Evolutionary conservation across 2,329 filamentous ascomycete species (phyloP), one percentile per base, ranked within the genome.

Genomic region (Pseudomassariella vexata): DNA sequence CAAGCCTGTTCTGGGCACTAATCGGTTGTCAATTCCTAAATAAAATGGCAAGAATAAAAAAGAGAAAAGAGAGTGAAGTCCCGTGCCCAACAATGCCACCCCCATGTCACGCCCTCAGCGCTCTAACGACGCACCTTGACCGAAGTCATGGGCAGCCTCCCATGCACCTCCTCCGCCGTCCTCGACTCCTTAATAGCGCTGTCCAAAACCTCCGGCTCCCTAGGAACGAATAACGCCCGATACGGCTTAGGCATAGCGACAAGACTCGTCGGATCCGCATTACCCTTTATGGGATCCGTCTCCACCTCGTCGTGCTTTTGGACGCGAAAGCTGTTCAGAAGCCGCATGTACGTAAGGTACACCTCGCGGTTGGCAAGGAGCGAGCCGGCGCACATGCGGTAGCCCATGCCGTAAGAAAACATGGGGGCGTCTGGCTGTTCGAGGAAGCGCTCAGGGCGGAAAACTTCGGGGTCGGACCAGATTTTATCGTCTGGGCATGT

Each of bases 301-400:
- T 32, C 29, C 17, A 32, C 21, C 20, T 24, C 29, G 5, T 24
- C 29, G 8, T 23, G 9, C 14, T 32, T 32, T 12, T 32, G 19
- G 19, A 33, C 16, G 3, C 14, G 23, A 34, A 82, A 80, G 44
- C 71, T 72, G 50, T 70, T 76, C 17, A 82, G 55, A 41, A 76
- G 68, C 19, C 78, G 66, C 56, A 81, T 66, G 46, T 77, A 82
- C 9, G 78, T 63, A 8, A 81, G 60, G 38, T 83, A 82, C 12
- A 82, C 59, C 48, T 82, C 78, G 2, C 77, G 63, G 45, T 82
- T 81, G 9, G 77, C 76, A 3, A 82, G 61, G 23, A 78, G 47
- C 2, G 68, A 76, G 22, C 76, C 78, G 0, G 77, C 76, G 39
- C 79, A 82, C 78, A 82, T 82, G 23, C 77, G 68, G 41, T 80